Evolutionary conservation across 1,139 yeast species (phyloP).

Genomic region (Candida sanyaensis): DNA sequence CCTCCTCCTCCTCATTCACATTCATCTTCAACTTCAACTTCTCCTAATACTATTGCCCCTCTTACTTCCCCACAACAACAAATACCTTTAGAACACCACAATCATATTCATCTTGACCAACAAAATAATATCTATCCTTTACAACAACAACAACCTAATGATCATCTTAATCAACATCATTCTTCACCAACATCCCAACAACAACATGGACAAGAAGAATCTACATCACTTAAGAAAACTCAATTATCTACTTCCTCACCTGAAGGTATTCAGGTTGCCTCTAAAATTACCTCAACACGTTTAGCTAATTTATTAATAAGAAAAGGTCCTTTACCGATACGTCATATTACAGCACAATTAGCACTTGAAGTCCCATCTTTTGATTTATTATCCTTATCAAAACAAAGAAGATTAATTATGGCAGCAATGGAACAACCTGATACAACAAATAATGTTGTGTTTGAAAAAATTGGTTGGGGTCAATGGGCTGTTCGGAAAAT

Average conservation of each 20-base stretch:
- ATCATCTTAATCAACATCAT: not conserved
- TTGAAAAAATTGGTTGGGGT: constrained; percentile 98
- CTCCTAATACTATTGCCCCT: not conserved
- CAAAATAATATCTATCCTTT: constrained; percentile 1
- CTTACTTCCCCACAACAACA: constrained; percentile 1
- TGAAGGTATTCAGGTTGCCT: constrained; percentile 85
- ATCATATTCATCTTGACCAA: not conserved
- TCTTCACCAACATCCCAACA: not conserved
- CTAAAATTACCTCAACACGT: constrained; percentile 79
- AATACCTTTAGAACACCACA: not conserved
- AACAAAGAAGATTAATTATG: constrained; percentile 88
- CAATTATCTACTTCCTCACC: constrained; percentile 79
- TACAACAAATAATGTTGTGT: constrained; percentile 60
- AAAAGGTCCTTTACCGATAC: constrained; percentile 88
- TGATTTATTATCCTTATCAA: constrained; percentile 76
- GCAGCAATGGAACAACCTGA: constrained; percentile 76
- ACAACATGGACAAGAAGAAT: constrained; percentile 1
- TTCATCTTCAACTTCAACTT: no score
- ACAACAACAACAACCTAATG: constrained; percentile 4
- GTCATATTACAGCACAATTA: constrained; percentile 82
- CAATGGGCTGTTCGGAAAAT: constrained; percentile 85
- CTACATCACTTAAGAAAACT: constrained; percentile 19
- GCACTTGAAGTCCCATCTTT: constrained; percentile 77
- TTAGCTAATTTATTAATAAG: constrained; percentile 66
- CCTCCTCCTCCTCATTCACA: not conserved